phyloP scores from a whole-genome alignment of 2,329 filamentous ascomycete genomes.

The Eutypa lata region DNA sequence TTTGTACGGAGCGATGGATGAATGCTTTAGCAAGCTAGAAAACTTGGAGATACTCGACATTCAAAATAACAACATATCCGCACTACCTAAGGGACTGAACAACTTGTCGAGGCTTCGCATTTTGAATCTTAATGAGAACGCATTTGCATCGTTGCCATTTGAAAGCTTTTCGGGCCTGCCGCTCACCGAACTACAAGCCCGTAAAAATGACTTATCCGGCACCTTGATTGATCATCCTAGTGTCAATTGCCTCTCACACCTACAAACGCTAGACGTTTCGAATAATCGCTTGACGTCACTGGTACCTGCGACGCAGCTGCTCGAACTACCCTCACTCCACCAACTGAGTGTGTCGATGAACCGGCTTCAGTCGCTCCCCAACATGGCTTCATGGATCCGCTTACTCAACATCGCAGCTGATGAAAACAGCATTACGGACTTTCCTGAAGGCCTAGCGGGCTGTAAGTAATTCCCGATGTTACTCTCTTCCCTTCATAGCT shows the following conservation, averaged over 20 bases:
- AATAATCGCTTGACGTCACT: slow-evolving; percentile 67
- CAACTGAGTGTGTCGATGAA: slow-evolving; percentile 79
- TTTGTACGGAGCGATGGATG: slow-evolving; percentile 64
- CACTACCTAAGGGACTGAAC: slow-evolving; percentile 65
- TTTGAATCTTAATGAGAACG: slow-evolving; percentile 78
- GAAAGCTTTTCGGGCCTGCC: slow-evolving; percentile 64
- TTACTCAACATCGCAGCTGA: slow-evolving; percentile 73
- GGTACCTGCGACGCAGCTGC: slow-evolving; percentile 36
- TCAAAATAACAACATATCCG: slow-evolving; percentile 73
- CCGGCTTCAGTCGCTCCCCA: slow-evolving; percentile 68
- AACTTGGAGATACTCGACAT: slow-evolving; percentile 79
- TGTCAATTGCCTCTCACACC: slow-evolving; percentile 54
- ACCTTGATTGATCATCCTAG: slow-evolving; percentile 61
- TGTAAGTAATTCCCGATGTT: no score
- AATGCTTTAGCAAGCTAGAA: slow-evolving; percentile 59
- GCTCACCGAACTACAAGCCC: slow-evolving; percentile 68
- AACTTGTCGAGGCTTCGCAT: slow-evolving; percentile 67
- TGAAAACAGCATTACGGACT: slow-evolving; percentile 72
- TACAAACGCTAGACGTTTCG: slow-evolving; percentile 77
- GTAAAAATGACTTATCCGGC: slow-evolving; percentile 75
- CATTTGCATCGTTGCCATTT: slow-evolving; percentile 68
- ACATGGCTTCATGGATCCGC: slow-evolving; percentile 69
- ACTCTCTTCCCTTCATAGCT: no score
- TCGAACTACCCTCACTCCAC: slow-evolving; percentile 70
- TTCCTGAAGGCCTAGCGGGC: slow-evolving; percentile 73